Percentiles rank a stretch among this genome's conserved stretches.
Conservation (phyloP, 2,329 filamentous ascomycete species). For the Ophiostoma australiae region DNA sequence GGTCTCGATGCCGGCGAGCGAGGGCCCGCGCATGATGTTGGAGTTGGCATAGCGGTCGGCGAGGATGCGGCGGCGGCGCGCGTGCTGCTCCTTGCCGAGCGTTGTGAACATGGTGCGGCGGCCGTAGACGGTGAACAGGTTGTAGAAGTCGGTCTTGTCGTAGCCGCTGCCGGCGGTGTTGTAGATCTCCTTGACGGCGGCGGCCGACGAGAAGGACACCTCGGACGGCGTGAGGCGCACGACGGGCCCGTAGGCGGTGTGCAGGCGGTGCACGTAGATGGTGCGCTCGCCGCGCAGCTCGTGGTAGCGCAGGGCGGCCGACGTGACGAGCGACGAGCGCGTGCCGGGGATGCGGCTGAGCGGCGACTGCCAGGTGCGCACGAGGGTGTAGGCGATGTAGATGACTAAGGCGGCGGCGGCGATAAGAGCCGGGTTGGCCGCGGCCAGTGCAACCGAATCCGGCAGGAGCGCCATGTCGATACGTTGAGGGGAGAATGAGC, state of each 20-base stretch:
- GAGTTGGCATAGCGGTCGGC: conserved; percentile 65
- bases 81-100: conserved; percentile 55
- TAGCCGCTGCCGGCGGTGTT: conserved; percentile 57
- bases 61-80: conserved; percentile 56
- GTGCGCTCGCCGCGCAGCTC: conserved; percentile 52
- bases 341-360: conserved; percentile 47
- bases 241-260: conserved; percentile 51
- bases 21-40: conserved; percentile 54
- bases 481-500: neutral
- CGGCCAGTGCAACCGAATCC: neutral
- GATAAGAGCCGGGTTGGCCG: neutral
- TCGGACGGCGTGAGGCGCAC: conserved; percentile 56
- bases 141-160: conserved; percentile 61
- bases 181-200: conserved; percentile 60
- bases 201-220: conserved; percentile 53
- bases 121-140: conserved; percentile 55
- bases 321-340: conserved; percentile 45
- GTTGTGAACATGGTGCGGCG: conserved; percentile 58
- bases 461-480: conserved; percentile 1
- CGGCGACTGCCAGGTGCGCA: conserved; percentile 30
- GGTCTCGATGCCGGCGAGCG: conserved; percentile 54
- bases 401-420: neutral
- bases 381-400: conserved; percentile 21
- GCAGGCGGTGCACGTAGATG: conserved; percentile 51
- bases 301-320: conserved; percentile 49